Conservation (phyloP, 1,284 basidiomycete genomes). For the Ganoderma sinense region DNA sequence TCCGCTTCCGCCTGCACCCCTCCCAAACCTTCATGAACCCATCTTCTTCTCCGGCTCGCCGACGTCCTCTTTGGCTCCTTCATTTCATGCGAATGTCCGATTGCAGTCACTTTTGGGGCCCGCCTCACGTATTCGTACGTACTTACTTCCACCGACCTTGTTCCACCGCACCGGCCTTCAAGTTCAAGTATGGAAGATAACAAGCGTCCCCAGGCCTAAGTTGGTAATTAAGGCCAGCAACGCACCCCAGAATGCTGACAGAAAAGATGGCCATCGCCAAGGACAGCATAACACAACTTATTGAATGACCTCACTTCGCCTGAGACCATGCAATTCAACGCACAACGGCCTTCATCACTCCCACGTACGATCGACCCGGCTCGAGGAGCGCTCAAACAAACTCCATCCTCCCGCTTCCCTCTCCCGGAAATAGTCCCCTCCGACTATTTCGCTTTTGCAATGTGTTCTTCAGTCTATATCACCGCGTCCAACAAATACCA, state of each 20-base stretch:
- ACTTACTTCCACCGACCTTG: background rate
- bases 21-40: no score
- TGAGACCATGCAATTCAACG: background rate
- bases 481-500: background rate
- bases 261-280: background rate
- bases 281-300: background rate
- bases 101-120: conserved; percentile 16
- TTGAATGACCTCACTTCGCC: background rate
- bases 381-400: background rate
- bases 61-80: conserved; percentile 16
- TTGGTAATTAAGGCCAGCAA: background rate
- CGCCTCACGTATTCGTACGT: conserved; percentile 2
- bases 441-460: background rate
- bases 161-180: background rate
- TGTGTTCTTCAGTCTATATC: background rate
- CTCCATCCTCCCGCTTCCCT: background rate
- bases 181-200: background rate
- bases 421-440: background rate
- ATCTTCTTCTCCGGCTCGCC: conserved; percentile 17
- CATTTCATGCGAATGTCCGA: conserved; percentile 23
- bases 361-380: conserved; percentile 3
- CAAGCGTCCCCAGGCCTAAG: background rate
- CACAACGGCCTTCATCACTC: background rate
- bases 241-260: background rate
- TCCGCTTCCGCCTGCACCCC: conserved; percentile 17